Evolutionary conservation across 805 yeast species (phyloP), one percentile per base, ranked within the genome.

Genomic region (Candida sanyiensis): DNA sequence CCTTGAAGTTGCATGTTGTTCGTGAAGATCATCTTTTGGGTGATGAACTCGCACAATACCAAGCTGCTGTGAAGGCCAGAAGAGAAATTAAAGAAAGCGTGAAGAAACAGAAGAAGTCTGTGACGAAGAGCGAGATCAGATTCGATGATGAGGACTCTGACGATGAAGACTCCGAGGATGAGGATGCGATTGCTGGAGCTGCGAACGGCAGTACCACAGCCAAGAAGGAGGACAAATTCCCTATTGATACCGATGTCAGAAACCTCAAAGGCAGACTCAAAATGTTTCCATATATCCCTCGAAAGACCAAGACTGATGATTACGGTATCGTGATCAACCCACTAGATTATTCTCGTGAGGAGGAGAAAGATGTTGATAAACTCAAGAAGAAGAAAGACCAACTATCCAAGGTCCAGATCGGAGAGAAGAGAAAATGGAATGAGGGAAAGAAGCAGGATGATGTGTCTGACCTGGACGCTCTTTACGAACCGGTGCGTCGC

Each of bases 301-400:
- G 68, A 34, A 74, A 75, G 49, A 64, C 72, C 18, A 76, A 83
- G 47, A 64, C 70, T 33, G 97, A 93, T 55, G 97, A 90, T 48
- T 93, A 90, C 58, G 99, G 99, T 22, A 80, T 77, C 40, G 62
- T 80, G 2, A 78, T 89, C 16, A 79, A 81, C 45, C 71, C 72
- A 30, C 73, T 76, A 27, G 82, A 80, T 49, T 83, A 80, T 51
- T 71, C 67, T 23, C 63, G 72, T 40, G 75, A 69, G 24, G 80
- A 75, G 36, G 74, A 70, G 38, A 63, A 58, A 39, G 66, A 63
- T 35, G 54, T 58, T 7, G 50, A 58, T 35, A 58, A 57, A 27
- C 15, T 50, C 37, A 61, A 54, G 27, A 51, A 38, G 20, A 49
- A 43, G 19, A 59, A 55, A 40, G 46, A 52, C 13, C 48, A 51